These are phyloP conservation scores for Cryphonectria carpinicola DNA, from an alignment of 2,329 filamentous ascomycete genomes.

Conservation along the genomic window DNA sequence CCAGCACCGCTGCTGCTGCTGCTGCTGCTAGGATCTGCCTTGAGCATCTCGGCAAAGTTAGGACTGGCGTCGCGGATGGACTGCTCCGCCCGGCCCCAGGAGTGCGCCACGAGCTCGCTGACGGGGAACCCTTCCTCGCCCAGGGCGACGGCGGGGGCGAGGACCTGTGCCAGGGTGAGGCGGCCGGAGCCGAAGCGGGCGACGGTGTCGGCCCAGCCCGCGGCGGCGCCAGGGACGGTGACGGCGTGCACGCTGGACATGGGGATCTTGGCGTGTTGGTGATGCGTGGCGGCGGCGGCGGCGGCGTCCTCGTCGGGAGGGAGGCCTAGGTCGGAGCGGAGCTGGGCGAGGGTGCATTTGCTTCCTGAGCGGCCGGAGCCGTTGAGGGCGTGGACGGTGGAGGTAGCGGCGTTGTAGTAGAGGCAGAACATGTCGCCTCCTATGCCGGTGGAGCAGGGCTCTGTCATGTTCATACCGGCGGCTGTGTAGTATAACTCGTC, in stretches of 20 bases:
- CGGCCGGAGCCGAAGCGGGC: slow-evolving; percentile 90
- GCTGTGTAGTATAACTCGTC: slow-evolving; percentile 52
- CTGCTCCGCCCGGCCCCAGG: slow-evolving; percentile 73
- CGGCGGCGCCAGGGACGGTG: slow-evolving; percentile 87
- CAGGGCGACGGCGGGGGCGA: slow-evolving; percentile 81
- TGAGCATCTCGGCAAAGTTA: slow-evolving; percentile 86
- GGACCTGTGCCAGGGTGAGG: slow-evolving; percentile 73
- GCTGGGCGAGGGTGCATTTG: slow-evolving; percentile 68
- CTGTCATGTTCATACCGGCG: slow-evolving; percentile 89
- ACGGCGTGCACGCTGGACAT: slow-evolving; percentile 77
- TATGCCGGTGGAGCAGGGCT: slow-evolving; percentile 91
- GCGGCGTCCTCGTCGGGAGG: slow-evolving; percentile 48
- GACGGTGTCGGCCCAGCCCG: slow-evolving; percentile 90
- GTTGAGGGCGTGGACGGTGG: slow-evolving; percentile 84
- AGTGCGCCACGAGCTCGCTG: slow-evolving; percentile 72
- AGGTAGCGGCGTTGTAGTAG: slow-evolving; percentile 82
- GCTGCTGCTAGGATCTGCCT: slow-evolving; percentile 61
- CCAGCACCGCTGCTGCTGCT: slow-evolving; percentile 39
- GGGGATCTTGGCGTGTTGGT: slow-evolving; percentile 63
- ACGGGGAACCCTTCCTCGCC: slow-evolving; percentile 91
- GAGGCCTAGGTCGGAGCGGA: slow-evolving; percentile 68
- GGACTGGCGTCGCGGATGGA: slow-evolving; percentile 74
- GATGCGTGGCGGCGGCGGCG: slow-evolving; percentile 20
- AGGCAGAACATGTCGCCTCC: slow-evolving; percentile 98
- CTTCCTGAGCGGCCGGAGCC: slow-evolving; percentile 84